phyloP scores from a whole-genome alignment of 164 flowering plant species.

The Nelumbo lutea region DNA sequence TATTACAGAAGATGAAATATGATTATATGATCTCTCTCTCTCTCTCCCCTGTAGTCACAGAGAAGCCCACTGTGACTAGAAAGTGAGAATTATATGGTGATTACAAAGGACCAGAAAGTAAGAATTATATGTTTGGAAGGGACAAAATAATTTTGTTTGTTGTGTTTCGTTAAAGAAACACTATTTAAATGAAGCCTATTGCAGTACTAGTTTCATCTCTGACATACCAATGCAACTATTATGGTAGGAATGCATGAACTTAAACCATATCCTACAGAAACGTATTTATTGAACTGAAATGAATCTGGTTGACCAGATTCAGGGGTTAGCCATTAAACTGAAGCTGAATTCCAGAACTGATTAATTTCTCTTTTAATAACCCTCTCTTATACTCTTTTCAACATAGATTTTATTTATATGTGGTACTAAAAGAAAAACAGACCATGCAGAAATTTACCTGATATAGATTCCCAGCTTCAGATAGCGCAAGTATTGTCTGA shows the following conservation, averaged over 20 bases:
- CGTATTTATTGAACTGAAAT: not conserved
- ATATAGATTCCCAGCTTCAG: slow-evolving; percentile 60
- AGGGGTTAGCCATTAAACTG: not conserved
- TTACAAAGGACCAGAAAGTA: too few relatives aligned
- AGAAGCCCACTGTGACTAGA: too few relatives aligned
- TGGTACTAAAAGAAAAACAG: not conserved
- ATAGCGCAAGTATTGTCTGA: slow-evolving; percentile 64
- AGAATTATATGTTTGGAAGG: not conserved
- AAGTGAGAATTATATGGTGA: too few relatives aligned
- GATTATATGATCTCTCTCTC: too few relatives aligned
- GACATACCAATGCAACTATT: not conserved
- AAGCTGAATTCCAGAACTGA: not conserved
- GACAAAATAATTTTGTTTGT: not conserved
- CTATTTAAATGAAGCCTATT: not conserved
- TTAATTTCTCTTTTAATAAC: not conserved
- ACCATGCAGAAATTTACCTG: slow-evolving; percentile 42
- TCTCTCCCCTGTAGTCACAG: not conserved
- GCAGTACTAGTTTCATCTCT: not conserved
- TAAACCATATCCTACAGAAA: not conserved
- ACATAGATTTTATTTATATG: not conserved
- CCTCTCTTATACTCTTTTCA: not conserved
- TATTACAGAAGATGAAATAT: too few relatives aligned
- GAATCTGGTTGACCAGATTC: not conserved
- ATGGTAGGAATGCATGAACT: too few relatives aligned
- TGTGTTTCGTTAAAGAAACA: too few relatives aligned